Conservation (phyloP, 495 filamentous ascomycete species). For the Pyronema domesticum region DNA sequence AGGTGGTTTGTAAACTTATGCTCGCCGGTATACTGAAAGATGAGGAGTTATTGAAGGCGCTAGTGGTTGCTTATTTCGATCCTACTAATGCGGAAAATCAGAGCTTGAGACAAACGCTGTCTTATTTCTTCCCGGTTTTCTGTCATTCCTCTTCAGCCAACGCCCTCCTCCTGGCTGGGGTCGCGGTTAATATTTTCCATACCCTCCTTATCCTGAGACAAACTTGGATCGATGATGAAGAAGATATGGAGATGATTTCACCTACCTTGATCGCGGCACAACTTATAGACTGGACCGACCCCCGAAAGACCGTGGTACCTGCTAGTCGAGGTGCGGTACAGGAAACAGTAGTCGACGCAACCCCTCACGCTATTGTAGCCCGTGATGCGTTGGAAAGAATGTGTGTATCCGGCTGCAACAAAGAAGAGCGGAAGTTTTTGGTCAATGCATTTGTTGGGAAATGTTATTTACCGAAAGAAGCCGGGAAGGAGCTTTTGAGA, state of each 20-base stretch:
- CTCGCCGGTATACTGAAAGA: conserved; percentile 51
- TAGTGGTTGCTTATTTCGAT: conserved; percentile 78
- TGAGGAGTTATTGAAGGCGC: conserved; percentile 52
- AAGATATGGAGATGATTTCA: conserved; percentile 48
- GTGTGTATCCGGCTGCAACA: conserved; percentile 39
- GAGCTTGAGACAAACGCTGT: conserved; percentile 70
- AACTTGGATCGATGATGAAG: conserved; percentile 33
- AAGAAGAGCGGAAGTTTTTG: conserved; percentile 69
- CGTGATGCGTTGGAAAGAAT: conserved; percentile 42
- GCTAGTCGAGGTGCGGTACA: conserved; percentile 36
- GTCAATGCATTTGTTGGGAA: conserved; percentile 57
- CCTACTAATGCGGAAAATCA: conserved; percentile 69
- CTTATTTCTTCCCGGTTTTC: conserved; percentile 93
- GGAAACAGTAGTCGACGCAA: conserved; percentile 42
- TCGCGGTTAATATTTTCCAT: conserved; percentile 53
- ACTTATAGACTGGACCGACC: conserved; percentile 90
- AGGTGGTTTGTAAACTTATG: conserved; percentile 69
- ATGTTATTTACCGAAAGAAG: conserved; percentile 52
- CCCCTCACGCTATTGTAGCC: conserved; percentile 52
- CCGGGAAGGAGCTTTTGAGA: conserved; percentile 32
- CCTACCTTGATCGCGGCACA: conserved; percentile 57
- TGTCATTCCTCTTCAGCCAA: conserved; percentile 67
- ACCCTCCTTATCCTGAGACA: conserved; percentile 34
- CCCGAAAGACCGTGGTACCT: conserved; percentile 53
- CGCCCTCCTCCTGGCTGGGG: conserved; percentile 53